Conservation (phyloP, 2,329 filamentous ascomycete genomes). For the Dryadomyces quercus-mongolicae region DNA sequence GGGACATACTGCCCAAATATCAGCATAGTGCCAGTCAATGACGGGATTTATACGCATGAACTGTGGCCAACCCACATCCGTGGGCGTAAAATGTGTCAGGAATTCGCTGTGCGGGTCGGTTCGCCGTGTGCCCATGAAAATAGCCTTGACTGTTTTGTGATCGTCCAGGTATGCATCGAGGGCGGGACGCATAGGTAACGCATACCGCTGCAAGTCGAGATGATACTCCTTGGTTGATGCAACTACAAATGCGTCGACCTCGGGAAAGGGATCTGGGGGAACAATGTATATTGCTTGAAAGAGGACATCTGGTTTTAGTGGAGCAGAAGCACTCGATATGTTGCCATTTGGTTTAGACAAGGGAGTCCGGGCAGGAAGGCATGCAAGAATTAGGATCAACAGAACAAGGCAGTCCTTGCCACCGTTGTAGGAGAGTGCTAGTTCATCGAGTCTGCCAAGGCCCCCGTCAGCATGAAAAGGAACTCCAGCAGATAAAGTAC, state of each 20-base stretch:
- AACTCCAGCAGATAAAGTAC: too few relatives aligned
- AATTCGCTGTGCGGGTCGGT: slow-evolving; percentile 83
- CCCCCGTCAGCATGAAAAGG: neutral
- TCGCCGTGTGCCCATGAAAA: slow-evolving; percentile 78
- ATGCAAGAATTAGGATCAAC: slow-evolving; percentile 71
- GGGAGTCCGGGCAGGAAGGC: slow-evolving; percentile 25
- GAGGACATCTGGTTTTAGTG: slow-evolving; percentile 6
- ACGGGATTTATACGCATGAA: slow-evolving; percentile 94
- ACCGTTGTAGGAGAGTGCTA: slow-evolving; percentile 92
- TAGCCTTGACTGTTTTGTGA: slow-evolving; percentile 53
- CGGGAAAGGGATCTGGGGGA: slow-evolving; percentile 67
- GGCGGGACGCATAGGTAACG: slow-evolving; percentile 66
- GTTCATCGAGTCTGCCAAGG: slow-evolving; percentile 52
- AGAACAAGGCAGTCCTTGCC: slow-evolving; percentile 96
- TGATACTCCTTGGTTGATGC: slow-evolving; percentile 56
- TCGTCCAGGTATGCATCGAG: slow-evolving; percentile 66
- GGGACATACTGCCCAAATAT: slow-evolving; percentile 78
- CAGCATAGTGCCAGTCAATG: slow-evolving; percentile 93
- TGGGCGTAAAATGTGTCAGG: slow-evolving; percentile 73
- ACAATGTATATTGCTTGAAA: slow-evolving; percentile 85
- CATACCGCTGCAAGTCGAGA: slow-evolving; percentile 63
- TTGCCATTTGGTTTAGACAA: neutral
- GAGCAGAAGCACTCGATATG: neutral
- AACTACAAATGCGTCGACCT: slow-evolving; percentile 76
- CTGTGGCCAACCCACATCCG: slow-evolving; percentile 77